Evolutionary conservation across 1,284 basidiomycete genomes (phyloP), one percentile per base, ranked within the genome.

Genomic region (Hemileia vastatrix): DNA sequence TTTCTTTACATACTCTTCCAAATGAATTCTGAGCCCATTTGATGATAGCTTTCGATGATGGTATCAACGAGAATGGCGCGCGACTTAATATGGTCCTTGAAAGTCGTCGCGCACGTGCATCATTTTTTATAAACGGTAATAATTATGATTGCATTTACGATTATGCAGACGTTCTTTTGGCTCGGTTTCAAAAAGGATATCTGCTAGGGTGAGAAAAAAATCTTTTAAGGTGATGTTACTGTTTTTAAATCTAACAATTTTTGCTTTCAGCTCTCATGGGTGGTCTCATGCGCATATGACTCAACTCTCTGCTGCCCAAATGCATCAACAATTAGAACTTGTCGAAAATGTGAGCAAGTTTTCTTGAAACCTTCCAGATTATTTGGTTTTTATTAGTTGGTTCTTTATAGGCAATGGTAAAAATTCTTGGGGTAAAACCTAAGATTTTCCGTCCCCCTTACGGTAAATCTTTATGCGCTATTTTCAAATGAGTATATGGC

Each of bases 1-100:
- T n/a, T n/a, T n/a, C n/a, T n/a, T n/a, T n/a, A n/a, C n/a, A n/a
- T n/a, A n/a, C n/a, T n/a, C n/a, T n/a, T n/a, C n/a, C n/a, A n/a
- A n/a, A n/a, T n/a, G n/a, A n/a, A n/a, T n/a, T n/a, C n/a, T n/a
- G n/a, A n/a, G n/a, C n/a, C n/a, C n/a, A n/a, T n/a, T n/a, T n/a
- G n/a, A n/a, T n/a, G n/a, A 31, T 47, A 60, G 58, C 58, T 32
- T 60, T 60, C 44, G 58, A 60, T 45, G 58, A 60, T 60, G 58
- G 58, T 4, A 33, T 51, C 11, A 48, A 36, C 6, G 40, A 53
- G 33, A 45, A 47, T 21, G 54, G 58, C 32, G 36, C 49, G 4
- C 27, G 44, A 36, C 23, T 60, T 21, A 44, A 60, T 45, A 31
- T 40, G 31, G 54, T 18, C 36, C 43, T 60, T 5, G 24, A 43